Evolutionary conservation across 164 flowering plant genomes (phyloP), one percentile per base, ranked within the genome.

Genomic region (Houttuynia cordata): DNA sequence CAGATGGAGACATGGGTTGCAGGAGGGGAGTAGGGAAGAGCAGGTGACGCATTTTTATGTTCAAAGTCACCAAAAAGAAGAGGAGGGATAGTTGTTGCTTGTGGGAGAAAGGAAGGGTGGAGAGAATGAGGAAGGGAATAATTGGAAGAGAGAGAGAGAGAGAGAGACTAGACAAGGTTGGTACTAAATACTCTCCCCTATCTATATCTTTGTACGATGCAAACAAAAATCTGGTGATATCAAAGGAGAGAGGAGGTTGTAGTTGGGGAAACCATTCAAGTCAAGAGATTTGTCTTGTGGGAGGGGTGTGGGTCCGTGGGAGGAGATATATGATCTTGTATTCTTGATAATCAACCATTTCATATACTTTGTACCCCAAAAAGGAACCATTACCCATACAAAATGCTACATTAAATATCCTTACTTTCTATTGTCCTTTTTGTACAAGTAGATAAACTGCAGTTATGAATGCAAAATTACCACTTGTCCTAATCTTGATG

Each of bases 111-210:
- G n/a, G 34, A 17, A 13, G 18, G 15, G 57, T 14, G 57, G 17
- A 24, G 30, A 24, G 34, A 24, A 23, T 23, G 15, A 54, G 57
- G 57, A 23, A 10, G 34, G 18, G 57, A 54, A 54, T 23, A 24
- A 24, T 24, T 54, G 60, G 34, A 15, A 18, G 30, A 23, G 34
- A n/a, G n/a, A n/a, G n/a, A n/a, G n/a, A n/a, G n/a, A n/a, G n/a
- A n/a, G n/a, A n/a, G n/a, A n/a, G n/a, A n/a, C n/a, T n/a, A 24
- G 62, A 60, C 41, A 60, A 60, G 50, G 53, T 59, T 59, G 42
- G 13, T 60, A 60, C 53, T 60, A 60, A 60, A 60, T 49, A 24
- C 54, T 25, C 57, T 24, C 34, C 62, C n/a, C 30, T 23, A 24
- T 54, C 62, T 24, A 60, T 10, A 47, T 60, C 53, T 60, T n/a